Base-by-base conservation (phyloP, 805 yeast genomes). In the Debaryomyces castellii region DNA sequence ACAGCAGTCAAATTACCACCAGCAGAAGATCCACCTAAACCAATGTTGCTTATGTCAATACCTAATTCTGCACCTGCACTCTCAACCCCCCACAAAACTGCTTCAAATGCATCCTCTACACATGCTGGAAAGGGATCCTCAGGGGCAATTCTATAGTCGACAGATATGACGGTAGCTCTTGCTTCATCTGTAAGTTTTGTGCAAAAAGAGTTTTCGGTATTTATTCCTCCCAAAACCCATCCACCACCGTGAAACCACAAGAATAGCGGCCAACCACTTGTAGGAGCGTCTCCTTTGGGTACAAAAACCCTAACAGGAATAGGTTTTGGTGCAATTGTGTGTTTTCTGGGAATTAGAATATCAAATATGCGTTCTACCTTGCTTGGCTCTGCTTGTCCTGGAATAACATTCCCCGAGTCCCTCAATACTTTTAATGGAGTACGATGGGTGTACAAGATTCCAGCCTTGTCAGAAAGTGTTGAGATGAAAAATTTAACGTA, bases 91-190 rank as follows among this genome's bases (percentile, higher is more conserved):
- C 64, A 69, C 16, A 67, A 12, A 12, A 63, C 50, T 3, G 77
- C 69, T 30, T 58, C 64, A 47, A 60, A 71, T n/a, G 73, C 53
- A 58, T 76, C 81, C 8, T 75, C 68, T 2, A 73, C 67, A 37
- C 74, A 64, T 8, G 79, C 76, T 3, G 82, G 82, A 54, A 62
- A 77, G 18, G 76, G 75, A 51, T 60, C 50, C 53, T 77, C 79
- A 2, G 82, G 82, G 0, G 80, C 80, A 44, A 75, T 56, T 34
- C 81, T 50, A 57, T 77, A 77, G 54, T 77, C 80, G n/a, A 77
- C 74, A 6, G 71, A 60, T 9, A 77, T 59, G 11, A 74, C 77
- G n/a, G 65, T 53, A 47, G 73, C 63, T 39, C 65, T 47, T 9
- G 71, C 65, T 18, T 51, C 44, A 30, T 65, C 64, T 20, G 76